Evolutionary conservation across 2,329 filamentous ascomycete genomes (phyloP), one percentile per base, ranked within the genome.

Genomic region (Aspergillus uvarum): DNA sequence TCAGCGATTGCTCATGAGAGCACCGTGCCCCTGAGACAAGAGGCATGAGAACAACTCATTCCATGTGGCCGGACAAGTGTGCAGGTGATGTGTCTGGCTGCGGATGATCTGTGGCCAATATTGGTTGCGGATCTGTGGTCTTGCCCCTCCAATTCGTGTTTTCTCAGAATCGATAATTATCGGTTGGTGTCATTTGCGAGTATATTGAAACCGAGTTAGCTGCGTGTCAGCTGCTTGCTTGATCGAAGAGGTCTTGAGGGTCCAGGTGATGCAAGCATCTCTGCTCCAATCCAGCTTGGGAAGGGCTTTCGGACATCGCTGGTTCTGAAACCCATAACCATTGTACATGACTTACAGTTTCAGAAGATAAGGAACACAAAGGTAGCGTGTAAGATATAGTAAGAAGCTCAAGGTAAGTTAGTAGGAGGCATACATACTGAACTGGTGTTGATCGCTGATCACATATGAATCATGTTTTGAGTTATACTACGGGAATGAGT

Each of bases 51-150:
- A 55, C 53, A 55, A 44, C 42, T 55, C 53, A 55, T 47, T 55
- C 31, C 42, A 48, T 55, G 53, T 55, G 42, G 26, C 53, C 42
- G 21, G 47, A 55, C 52, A 51, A 12, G 38, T 38, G 58, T 44
- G 48, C 58, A 63, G 55, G 52, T 63, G 61, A 60, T 61, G 52
- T 22, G 49, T 56, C 32, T 42, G 35, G 47, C 26, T 51, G 51
- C 51, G 53, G 59, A 51, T 60, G 59, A 60, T 56, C 51, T 55
- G 47, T n/a, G 52, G 44, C 44, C 54, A 56, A 60, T 35, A 50
- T 38, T 47, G 31, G 31, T 47, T 44, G 38, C 38, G 38, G 38
- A n/a, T n/a, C 38, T 44, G 38, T 44, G 38, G 14, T 44, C 38
- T 16, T 44, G 38, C 38, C 38, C 38, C 38, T 44, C 38, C 5